phyloP scores from a whole-genome alignment of 768 basidiomycete species.

The Mycena maculata region DNA sequence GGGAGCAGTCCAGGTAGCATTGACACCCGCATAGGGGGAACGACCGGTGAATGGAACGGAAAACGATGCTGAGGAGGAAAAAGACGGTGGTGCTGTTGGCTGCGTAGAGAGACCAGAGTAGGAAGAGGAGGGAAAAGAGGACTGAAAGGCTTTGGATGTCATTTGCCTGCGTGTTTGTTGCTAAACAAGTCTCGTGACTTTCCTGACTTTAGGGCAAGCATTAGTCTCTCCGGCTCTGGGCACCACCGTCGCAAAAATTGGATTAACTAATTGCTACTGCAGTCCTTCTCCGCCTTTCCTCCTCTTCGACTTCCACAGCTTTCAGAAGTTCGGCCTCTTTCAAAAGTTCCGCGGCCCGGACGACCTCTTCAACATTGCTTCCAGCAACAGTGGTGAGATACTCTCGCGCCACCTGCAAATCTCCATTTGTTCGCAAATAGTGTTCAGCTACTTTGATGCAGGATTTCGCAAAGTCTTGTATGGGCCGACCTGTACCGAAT shows the following conservation, averaged over 20 bases:
- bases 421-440: conserved; percentile 73
- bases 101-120: conserved; percentile 36
- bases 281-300: conserved; percentile 16
- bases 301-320: no score
- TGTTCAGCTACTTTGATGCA: conserved; percentile 86
- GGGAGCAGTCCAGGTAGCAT: conserved; percentile 23
- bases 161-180: conserved; percentile 52
- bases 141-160: conserved; percentile 56
- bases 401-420: conserved; percentile 76
- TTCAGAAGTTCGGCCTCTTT: conserved; percentile 61
- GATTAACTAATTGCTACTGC: conserved; percentile 16
- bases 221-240: no score
- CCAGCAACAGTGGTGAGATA: conserved; percentile 79
- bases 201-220: conserved; percentile 53
- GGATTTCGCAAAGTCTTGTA: conserved; percentile 87
- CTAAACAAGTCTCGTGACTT: conserved; percentile 43
- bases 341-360: conserved; percentile 76
- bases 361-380: conserved; percentile 88
- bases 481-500: conserved; percentile 64
- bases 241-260: no score
- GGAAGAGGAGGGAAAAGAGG: conserved; percentile 42
- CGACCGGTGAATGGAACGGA: conserved; percentile 12
- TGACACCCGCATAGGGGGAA: conserved; percentile 12
- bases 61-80: conserved; percentile 12
- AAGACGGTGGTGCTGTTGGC: background rate